Base-by-base conservation (phyloP, 1,284 basidiomycete species). In the Gastroboletus turbinatus region DNA sequence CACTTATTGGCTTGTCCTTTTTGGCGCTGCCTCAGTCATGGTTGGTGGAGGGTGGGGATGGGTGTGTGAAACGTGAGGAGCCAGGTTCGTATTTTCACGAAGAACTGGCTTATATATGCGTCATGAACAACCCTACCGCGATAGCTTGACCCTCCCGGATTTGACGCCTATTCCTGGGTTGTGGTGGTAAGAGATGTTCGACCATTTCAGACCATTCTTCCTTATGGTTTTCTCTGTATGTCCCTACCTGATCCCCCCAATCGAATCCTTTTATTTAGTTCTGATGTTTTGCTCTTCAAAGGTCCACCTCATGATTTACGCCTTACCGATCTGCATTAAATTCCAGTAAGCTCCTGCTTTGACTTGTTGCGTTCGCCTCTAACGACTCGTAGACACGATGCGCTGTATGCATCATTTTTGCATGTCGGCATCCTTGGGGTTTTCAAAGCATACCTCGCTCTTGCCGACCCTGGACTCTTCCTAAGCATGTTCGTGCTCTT, bases 151-250 rank as follows among this genome's bases (percentile, higher is more conserved):
- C 5, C 82, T 95, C 8, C 88, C 89, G 4, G 94, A 96, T 69
- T 74, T 98, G 53, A 94, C 93, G 6, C 97, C 97, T 0, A 98
- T 96, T 66, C 85, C 93, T 9, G 96, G 96, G 4, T 76, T 98
- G 38, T 95, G 93, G 88, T 99, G 97, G 97, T 99, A 99, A 14
- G 96, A 99, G 72, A 98, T 98, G 89, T 99, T 99, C 65, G 95
- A 98, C 68, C 92, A 99, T 73, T 99, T 98, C 77, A 81, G 96
- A 32, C 83, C 88, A 3, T 98, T 98, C 76, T 99, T 98, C 79
- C 77, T 97, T 19, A 89, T 96, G 78, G 92, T 92, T n/a, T 98
- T 98, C 73, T 94, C 92, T 42, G 92, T 93, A 65, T 44, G 86
- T 73, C 30, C 29, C 32, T 16, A 14, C n/a, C 7, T 11, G 6